phyloP scores from a whole-genome alignment of 768 basidiomycete genomes.

The Tulasnella sp. region DNA sequence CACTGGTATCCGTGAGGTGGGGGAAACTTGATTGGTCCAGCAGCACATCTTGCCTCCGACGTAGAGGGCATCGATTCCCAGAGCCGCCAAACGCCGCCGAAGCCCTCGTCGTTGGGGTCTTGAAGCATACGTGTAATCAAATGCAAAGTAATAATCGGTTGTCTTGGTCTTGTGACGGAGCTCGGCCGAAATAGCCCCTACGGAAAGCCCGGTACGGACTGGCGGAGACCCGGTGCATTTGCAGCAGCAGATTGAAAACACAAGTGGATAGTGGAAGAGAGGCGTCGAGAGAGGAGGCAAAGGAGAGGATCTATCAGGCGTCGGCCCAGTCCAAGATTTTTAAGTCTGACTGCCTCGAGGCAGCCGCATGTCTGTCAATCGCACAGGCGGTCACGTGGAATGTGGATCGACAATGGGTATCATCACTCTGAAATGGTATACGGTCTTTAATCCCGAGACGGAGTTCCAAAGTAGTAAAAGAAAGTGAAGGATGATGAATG shows the following conservation, averaged over 20 bases:
- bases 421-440: neutral
- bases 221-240: neutral
- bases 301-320: neutral
- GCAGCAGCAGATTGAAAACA: neutral
- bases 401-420: neutral
- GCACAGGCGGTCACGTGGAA: neutral
- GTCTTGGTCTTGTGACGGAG: neutral
- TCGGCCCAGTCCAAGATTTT: slow-evolving; percentile 7
- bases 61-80: neutral
- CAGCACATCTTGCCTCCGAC: neutral
- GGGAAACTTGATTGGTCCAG: neutral
- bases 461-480: neutral
- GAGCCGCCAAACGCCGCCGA: neutral
- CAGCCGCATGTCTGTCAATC: slow-evolving; percentile 2
- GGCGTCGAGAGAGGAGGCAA: neutral
- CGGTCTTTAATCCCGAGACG: neutral
- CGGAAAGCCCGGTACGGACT: neutral
- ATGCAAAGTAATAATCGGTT: neutral
- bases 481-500: neutral
- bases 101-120: neutral
- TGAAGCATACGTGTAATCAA: neutral
- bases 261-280: neutral
- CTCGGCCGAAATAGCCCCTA: neutral
- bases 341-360: slow-evolving; percentile 1
- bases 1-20: neutral